phyloP scores from a whole-genome alignment of 768 basidiomycete genomes.

The Collybia nuda region DNA sequence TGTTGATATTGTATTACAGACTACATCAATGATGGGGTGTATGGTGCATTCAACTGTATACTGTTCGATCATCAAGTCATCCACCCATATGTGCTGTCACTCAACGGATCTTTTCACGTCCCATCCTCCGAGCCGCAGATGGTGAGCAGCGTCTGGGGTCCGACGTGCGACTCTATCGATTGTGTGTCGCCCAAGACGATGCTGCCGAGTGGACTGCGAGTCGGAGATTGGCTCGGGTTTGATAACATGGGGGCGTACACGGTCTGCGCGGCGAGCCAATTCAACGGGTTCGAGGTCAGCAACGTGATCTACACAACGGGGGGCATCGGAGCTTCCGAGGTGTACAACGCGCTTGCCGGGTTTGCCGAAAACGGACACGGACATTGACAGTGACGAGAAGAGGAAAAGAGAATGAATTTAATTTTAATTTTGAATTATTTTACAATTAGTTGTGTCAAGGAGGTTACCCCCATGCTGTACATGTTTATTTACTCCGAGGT shows the following conservation, averaged over 20 bases:
- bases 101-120: constrained; percentile 66
- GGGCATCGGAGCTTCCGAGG: constrained; percentile 47
- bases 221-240: constrained; percentile 99
- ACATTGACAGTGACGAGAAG: constrained; percentile 18
- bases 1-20: constrained; percentile 47
- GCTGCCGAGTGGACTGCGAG: constrained; percentile 69
- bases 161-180: constrained; percentile 98
- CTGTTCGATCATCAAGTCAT: constrained; percentile 95
- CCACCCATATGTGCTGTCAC: constrained; percentile 78
- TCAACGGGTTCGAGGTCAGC: constrained; percentile 88
- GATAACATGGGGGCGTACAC: constrained; percentile 99
- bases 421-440: too few relatives aligned
- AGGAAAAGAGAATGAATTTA: too few relatives aligned
- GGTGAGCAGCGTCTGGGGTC: constrained; percentile 89
- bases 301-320: constrained; percentile 80
- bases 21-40: constrained; percentile 99
- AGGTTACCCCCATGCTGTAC: not conserved
- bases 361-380: constrained; percentile 47
- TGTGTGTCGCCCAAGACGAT: constrained; percentile 69
- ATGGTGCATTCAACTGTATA: constrained; percentile 96
- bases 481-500: too few relatives aligned
- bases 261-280: constrained; percentile 93
- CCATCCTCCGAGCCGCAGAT: constrained; percentile 41
- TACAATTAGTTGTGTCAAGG: too few relatives aligned
- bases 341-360: constrained; percentile 46